These are phyloP conservation scores for Candida adriatica DNA, from an alignment of 805 yeast species.

Conservation along the genomic window DNA sequence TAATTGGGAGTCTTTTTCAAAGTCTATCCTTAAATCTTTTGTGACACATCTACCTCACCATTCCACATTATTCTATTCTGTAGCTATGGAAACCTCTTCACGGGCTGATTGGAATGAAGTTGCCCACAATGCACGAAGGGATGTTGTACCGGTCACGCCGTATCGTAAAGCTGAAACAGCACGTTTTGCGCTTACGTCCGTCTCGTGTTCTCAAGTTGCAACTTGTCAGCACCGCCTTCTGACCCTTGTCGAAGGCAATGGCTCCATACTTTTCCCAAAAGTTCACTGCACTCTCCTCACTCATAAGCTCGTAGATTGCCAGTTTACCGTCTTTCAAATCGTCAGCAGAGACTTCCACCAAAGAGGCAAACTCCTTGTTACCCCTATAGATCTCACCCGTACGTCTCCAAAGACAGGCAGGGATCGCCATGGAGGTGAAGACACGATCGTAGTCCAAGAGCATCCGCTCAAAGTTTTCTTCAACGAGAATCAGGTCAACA, in stretches of 20 bases:
- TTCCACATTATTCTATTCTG: too few relatives aligned
- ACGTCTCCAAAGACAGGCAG: conserved; percentile 95
- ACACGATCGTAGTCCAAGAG: conserved; percentile 88
- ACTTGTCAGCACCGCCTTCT: conserved; percentile 89
- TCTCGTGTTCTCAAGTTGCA: conserved; percentile 81
- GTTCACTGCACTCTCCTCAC: conserved; percentile 92
- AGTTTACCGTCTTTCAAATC: conserved; percentile 87
- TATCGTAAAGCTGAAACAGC: conserved; percentile 92
- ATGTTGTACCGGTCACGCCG: conserved; percentile 89
- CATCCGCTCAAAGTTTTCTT: conserved; percentile 92
- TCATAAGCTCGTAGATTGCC: conserved; percentile 90
- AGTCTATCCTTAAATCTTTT: too few relatives aligned
- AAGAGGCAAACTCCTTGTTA: conserved; percentile 89
- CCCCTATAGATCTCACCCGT: conserved; percentile 96
- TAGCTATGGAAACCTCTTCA: too few relatives aligned
- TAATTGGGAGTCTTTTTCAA: too few relatives aligned
- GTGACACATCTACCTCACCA: too few relatives aligned
- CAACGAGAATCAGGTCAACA: conserved; percentile 85
- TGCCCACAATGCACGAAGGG: conserved; percentile 94
- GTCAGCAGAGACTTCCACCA: conserved; percentile 85
- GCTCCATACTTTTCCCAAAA: conserved; percentile 98
- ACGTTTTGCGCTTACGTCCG: conserved; percentile 71
- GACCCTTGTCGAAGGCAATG: conserved; percentile 92
- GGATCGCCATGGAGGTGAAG: conserved; percentile 95
- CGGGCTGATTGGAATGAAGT: conserved; percentile 72